Percentiles rank a stretch among this genome's conserved stretches.
phyloP scores from a whole-genome alignment of 768 basidiomycete species.

The Kwoniella bestiolae region DNA sequence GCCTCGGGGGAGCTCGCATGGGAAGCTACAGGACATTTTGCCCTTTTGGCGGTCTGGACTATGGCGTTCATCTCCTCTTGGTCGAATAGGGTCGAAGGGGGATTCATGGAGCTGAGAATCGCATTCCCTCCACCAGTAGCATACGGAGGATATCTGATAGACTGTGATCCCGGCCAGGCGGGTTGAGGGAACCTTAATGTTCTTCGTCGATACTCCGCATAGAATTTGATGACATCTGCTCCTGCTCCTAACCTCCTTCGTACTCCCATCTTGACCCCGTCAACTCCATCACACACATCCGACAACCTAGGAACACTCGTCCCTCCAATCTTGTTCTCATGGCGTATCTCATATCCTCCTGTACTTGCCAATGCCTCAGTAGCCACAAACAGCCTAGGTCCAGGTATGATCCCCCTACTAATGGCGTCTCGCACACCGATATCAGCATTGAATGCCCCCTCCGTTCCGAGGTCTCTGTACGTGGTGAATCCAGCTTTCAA shows the following conservation, averaged over 20 bases:
- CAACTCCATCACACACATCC: conserved; percentile 24
- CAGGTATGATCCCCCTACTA: conserved; percentile 29
- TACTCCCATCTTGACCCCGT: conserved; percentile 18
- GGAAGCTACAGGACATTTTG: conserved; percentile 24
- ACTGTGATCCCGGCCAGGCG: background rate
- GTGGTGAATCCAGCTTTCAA: conserved; percentile 35
- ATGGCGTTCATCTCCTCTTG: conserved; percentile 35
- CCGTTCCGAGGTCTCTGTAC: conserved; percentile 31
- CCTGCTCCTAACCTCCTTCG: conserved; percentile 29
- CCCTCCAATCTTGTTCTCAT: conserved; percentile 24
- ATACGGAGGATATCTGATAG: background rate
- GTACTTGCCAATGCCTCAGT: conserved; percentile 29
- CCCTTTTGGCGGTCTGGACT: conserved; percentile 19
- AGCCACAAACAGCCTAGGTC: conserved; percentile 30
- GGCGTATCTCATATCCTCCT: conserved; percentile 16
- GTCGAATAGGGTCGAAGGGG: conserved; percentile 7
- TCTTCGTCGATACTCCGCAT: conserved; percentile 28
- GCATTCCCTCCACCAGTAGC: background rate
- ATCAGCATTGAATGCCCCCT: conserved; percentile 24
- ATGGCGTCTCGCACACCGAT: conserved; percentile 23
- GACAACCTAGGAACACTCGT: conserved; percentile 12
- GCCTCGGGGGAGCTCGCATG: conserved; percentile 23
- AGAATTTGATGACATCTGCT: conserved; percentile 35
- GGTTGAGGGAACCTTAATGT: conserved; percentile 18
- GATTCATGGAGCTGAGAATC: background rate